Evolutionary conservation across 768 basidiomycete species (phyloP).

Genomic region (Leucosporidium yakuticum): DNA sequence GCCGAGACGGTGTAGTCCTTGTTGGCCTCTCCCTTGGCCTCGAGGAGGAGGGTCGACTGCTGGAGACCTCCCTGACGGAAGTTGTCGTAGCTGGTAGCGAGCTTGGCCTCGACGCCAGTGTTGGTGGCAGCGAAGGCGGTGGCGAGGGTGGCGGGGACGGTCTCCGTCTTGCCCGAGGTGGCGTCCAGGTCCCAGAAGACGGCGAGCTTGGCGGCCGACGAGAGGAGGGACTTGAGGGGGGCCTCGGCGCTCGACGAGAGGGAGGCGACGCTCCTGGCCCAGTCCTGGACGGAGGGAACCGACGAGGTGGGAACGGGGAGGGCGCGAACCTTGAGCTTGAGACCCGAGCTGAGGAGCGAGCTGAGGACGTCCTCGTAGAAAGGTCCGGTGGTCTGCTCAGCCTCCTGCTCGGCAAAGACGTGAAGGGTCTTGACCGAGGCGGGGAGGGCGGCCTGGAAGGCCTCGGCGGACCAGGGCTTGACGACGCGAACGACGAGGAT

Average conservation of each 20-base stretch:
- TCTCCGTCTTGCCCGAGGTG: constrained; percentile 29
- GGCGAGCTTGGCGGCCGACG: constrained; percentile 44
- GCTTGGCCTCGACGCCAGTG: constrained; percentile 54
- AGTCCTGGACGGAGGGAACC: constrained; percentile 39
- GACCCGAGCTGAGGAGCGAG: constrained; percentile 34
- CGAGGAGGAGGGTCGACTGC: constrained; percentile 62
- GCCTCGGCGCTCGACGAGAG: constrained; percentile 59
- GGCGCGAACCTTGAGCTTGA: constrained; percentile 38
- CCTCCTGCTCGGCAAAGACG: constrained; percentile 63
- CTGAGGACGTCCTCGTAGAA: constrained; percentile 54
- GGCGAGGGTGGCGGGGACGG: constrained; percentile 37
- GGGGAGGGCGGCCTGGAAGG: constrained; percentile 60
- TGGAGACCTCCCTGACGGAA: constrained; percentile 70
- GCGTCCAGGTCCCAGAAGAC: constrained; percentile 39
- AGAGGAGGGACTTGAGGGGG: constrained; percentile 47
- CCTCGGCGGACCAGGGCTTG: constrained; percentile 69
- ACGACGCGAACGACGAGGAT: constrained; percentile 70
- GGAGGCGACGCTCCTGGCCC: constrained; percentile 50
- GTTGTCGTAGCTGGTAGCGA: constrained; percentile 64
- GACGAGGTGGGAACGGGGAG: constrained; percentile 36
- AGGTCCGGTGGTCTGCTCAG: constrained; percentile 54
- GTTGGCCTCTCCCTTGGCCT: constrained; percentile 47
- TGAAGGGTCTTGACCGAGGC: constrained; percentile 56
- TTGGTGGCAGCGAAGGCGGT: constrained; percentile 54
- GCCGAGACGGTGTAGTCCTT: constrained; percentile 28